Percentiles rank a stretch among this genome's conserved stretches.
Conservation (phyloP, 2,329 filamentous ascomycete species). For the Aspergillus novoparasiticus region DNA sequence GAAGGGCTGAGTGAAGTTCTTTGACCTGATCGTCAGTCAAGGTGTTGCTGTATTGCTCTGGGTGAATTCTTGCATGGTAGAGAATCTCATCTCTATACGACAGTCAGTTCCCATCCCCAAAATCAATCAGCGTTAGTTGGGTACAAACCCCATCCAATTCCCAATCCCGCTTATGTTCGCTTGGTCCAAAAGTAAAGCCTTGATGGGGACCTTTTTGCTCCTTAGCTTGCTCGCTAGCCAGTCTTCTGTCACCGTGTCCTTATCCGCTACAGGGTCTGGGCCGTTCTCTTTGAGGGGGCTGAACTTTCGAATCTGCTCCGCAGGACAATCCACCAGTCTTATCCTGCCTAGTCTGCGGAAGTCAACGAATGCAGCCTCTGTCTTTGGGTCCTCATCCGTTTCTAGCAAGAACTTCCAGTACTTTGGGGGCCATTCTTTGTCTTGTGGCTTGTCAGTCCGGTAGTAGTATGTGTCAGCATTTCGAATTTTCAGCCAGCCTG, state of each 20-base stretch:
- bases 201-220: conserved; percentile 81
- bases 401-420: conserved; percentile 85
- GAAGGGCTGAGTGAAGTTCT: conserved; percentile 70
- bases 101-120: conserved; percentile 8
- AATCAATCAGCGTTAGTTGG: neutral
- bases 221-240: conserved; percentile 74
- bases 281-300: conserved; percentile 88
- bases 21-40: conserved; percentile 72
- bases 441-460: conserved; percentile 61
- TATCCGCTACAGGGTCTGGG: conserved; percentile 86
- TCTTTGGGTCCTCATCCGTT: conserved; percentile 63
- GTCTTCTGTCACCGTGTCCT: conserved; percentile 71
- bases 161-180: conserved; percentile 87
- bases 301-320: conserved; percentile 71
- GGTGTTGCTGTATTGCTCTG: conserved; percentile 88
- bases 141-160: conserved; percentile 81
- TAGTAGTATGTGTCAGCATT: conserved; percentile 79
- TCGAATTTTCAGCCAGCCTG: conserved; percentile 85
- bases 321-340: conserved; percentile 78
- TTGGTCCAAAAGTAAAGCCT: conserved; percentile 86
- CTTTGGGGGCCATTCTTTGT: conserved; percentile 79
- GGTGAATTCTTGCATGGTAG: conserved; percentile 85
- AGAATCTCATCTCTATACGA: conserved; percentile 74
- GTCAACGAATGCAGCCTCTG: conserved; percentile 79
- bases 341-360: conserved; percentile 76